Conservation (phyloP, 2,329 filamentous ascomycete species). For the Colletotrichum viniferum region DNA sequence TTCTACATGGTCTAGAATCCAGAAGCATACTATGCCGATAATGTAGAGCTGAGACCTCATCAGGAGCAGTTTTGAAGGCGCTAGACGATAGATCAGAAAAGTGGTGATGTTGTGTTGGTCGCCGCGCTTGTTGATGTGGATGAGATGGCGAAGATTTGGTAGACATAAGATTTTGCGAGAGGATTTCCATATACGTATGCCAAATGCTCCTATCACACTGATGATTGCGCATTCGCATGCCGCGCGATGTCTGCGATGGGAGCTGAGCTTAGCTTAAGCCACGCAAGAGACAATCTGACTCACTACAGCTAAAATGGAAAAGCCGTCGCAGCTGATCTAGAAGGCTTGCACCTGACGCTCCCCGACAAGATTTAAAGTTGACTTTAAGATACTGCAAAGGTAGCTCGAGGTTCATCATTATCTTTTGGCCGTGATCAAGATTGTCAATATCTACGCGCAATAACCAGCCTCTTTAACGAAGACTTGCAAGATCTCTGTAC, state of each 20-base stretch:
- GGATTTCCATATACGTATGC: neutral
- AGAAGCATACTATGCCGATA: neutral
- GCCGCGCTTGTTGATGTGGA: neutral
- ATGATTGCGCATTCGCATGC: neutral
- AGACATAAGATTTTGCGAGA: neutral
- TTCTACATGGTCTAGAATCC: neutral
- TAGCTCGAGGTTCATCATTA: neutral
- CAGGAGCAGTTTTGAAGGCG: neutral
- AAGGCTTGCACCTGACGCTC: neutral
- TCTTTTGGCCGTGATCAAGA: neutral
- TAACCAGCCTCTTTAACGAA: neutral
- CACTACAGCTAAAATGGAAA: neutral
- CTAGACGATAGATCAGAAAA: neutral
- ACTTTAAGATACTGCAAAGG: neutral
- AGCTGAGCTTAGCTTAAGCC: neutral
- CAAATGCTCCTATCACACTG: neutral
- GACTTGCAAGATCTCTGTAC: neutral
- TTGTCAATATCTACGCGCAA: neutral
- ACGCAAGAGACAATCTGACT: neutral
- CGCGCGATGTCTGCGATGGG: neutral
- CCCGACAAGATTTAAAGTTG: neutral
- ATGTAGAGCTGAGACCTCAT: neutral
- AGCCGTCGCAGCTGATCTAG: neutral
- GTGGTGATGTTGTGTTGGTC: neutral
- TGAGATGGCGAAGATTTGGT: neutral